Conservation (phyloP, 148 eudicot species). For the Camellia granthamiana region DNA sequence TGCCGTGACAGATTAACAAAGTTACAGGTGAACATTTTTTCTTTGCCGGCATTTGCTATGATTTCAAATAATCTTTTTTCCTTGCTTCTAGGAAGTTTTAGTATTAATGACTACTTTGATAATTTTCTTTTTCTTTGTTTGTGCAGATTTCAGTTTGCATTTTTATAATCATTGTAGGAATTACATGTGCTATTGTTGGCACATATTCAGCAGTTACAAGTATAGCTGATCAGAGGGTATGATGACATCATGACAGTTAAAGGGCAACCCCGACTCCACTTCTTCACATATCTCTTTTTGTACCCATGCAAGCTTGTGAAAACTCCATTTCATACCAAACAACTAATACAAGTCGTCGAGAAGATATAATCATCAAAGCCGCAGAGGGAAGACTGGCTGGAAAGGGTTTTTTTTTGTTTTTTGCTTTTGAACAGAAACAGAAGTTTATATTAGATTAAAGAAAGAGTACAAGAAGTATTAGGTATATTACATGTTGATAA, state of each 20-base stretch:
- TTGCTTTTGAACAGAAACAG: too few species aligned
- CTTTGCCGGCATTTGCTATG: background rate
- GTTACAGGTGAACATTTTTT: slow-evolving; percentile 24
- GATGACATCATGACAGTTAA: background rate
- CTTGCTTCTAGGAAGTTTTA: background rate
- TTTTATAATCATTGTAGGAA: slow-evolving; percentile 25
- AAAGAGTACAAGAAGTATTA: too few species aligned
- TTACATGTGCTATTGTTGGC: slow-evolving; percentile 32
- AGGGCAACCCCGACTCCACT: background rate
- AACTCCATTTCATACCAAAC: background rate
- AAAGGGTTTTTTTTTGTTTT: background rate
- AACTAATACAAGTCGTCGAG: background rate
- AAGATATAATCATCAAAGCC: background rate
- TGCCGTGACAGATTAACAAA: slow-evolving; percentile 20
- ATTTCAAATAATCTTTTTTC: background rate
- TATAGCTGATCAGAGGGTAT: slow-evolving; percentile 15
- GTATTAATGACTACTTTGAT: background rate
- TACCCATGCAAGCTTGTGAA: background rate
- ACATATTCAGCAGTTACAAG: slow-evolving; percentile 32
- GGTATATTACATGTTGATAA: too few species aligned
- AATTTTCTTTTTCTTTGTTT: background rate
- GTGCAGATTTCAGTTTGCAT: slow-evolving; percentile 32
- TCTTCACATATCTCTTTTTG: background rate
- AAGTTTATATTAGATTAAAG: too few species aligned
- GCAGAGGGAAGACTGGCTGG: background rate